Conservation (phyloP, 805 yeast species). For the Nakazawaea anatomiae region DNA sequence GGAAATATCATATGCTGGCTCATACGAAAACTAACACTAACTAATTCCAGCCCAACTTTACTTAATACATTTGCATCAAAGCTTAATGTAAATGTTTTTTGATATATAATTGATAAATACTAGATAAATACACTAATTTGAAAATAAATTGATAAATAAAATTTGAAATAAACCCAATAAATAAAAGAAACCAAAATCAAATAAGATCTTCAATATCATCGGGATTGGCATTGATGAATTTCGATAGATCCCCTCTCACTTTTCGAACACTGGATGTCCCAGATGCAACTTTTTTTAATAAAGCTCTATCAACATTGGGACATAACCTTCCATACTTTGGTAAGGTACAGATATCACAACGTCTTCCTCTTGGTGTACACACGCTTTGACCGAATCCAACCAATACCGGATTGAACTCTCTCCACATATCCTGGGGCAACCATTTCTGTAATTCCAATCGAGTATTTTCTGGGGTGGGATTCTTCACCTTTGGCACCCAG, state of each 20-base stretch:
- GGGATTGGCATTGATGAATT: slow-evolving; percentile 17
- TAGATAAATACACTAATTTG: background rate
- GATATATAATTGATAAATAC: no score
- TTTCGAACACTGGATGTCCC: slow-evolving; percentile 14
- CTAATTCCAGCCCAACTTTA: no score
- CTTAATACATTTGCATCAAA: no score
- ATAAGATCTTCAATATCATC: slow-evolving; percentile 28
- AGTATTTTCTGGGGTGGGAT: slow-evolving; percentile 70
- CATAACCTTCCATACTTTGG: slow-evolving; percentile 47
- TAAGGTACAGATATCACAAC: slow-evolving; percentile 68
- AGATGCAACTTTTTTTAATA: slow-evolving; percentile 25
- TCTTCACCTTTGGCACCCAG: slow-evolving; percentile 52
- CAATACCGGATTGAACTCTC: slow-evolving; percentile 74
- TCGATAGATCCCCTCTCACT: slow-evolving; percentile 36
- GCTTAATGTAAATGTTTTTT: no score
- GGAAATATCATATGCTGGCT: no score
- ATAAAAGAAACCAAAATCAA: background rate
- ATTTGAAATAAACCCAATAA: background rate
- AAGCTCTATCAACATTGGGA: slow-evolving; percentile 43
- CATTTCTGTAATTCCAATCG: slow-evolving; percentile 63
- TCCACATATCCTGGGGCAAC: slow-evolving; percentile 74
- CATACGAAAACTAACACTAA: no score
- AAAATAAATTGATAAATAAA: background rate
- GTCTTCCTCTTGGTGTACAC: slow-evolving; percentile 63
- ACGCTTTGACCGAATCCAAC: slow-evolving; percentile 94